phyloP scores from a whole-genome alignment of 345 rosid species.

The Eucalyptus microcorys region DNA sequence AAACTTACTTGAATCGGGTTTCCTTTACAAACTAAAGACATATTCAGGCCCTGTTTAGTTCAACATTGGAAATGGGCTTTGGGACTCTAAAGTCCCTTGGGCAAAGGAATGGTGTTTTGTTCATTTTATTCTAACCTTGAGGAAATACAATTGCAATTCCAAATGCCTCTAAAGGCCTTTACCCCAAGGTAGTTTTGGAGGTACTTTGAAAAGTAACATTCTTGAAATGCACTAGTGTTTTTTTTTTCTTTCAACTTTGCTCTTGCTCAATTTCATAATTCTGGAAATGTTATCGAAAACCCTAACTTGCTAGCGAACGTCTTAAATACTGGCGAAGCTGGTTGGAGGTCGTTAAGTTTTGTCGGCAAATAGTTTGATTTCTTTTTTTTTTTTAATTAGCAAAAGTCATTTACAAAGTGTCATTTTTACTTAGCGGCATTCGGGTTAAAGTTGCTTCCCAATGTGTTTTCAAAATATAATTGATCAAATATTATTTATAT shows the following conservation, averaged over 20 bases:
- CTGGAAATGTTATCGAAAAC: no score
- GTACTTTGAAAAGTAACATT: neutral
- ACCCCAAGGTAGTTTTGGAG: no score
- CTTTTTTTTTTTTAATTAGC: neutral
- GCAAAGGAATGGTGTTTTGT: neutral
- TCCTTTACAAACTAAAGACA: neutral
- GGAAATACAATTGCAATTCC: neutral
- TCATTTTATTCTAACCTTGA: no score
- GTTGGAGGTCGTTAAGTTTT: neutral
- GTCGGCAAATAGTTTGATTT: neutral
- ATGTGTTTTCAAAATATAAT: neutral
- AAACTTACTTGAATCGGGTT: neutral
- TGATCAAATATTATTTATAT: no score
- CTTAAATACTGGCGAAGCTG: neutral
- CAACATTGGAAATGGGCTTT: no score
- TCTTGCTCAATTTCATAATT: neutral
- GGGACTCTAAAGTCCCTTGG: neutral
- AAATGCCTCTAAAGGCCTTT: no score
- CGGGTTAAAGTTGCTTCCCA: neutral
- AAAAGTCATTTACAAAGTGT: neutral
- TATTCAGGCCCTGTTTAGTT: no score
- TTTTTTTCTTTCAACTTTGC: neutral
- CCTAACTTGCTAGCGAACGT: neutral
- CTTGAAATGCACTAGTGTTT: neutral
- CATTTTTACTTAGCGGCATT: neutral